Conservation (phyloP, 2,329 filamentous ascomycete species). For the Dactylonectria macrodidyma region DNA sequence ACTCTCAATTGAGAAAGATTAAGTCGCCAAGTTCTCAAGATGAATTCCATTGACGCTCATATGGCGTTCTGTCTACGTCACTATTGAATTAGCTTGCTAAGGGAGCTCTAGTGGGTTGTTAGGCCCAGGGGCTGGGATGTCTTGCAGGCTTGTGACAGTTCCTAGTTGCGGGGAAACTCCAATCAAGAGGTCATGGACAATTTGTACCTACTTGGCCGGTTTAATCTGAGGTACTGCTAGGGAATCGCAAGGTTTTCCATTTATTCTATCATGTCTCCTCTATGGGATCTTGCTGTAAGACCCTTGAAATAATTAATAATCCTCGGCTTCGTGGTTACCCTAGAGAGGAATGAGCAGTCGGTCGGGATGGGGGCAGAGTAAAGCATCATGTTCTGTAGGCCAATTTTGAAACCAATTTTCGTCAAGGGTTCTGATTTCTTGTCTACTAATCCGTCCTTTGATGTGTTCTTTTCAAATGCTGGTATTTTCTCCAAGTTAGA, state of each 20-base stretch:
- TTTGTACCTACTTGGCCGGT: too few relatives aligned
- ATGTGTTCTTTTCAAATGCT: conserved; percentile 24
- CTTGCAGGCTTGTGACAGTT: too few relatives aligned
- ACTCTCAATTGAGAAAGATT: neutral
- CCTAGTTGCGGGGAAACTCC: too few relatives aligned
- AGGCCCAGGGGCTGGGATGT: too few relatives aligned
- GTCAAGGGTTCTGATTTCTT: conserved; percentile 22
- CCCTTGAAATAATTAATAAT: neutral
- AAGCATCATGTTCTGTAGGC: conserved; percentile 4
- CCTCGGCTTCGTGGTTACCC: conserved; percentile 20
- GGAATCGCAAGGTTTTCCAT: too few relatives aligned
- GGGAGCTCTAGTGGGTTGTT: neutral
- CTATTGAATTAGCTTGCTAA: neutral
- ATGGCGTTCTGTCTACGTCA: conserved; percentile 13
- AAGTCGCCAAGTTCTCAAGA: neutral
- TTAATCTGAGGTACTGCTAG: too few relatives aligned
- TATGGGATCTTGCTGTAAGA: too few relatives aligned
- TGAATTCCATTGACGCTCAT: neutral
- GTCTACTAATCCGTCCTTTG: conserved; percentile 19
- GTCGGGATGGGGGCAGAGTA: neutral
- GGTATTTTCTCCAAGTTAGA: conserved; percentile 16
- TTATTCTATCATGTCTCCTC: too few relatives aligned
- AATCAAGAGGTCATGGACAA: too few relatives aligned
- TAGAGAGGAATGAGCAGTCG: neutral
- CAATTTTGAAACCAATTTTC: conserved; percentile 18